These are phyloP conservation scores for Fagopyrum tataricum DNA, from an alignment of 148 eudicot genomes.

Conservation along the genomic window DNA sequence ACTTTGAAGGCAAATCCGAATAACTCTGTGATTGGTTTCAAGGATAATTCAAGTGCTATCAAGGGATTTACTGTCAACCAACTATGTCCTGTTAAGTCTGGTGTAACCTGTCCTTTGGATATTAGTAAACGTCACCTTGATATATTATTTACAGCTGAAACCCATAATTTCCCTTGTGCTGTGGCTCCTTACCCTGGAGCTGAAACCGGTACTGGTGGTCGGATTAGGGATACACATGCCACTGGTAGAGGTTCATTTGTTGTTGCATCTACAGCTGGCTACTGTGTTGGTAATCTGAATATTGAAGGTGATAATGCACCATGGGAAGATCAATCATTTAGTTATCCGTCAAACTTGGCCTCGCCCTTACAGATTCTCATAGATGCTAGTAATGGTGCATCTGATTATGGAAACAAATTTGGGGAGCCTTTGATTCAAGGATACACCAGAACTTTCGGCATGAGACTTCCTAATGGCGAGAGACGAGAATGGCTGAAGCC, in stretches of 20 bases:
- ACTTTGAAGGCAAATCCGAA: slow-evolving; percentile 70
- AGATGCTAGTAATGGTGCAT: slow-evolving; percentile 90
- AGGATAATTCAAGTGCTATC: slow-evolving; percentile 92
- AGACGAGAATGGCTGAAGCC: slow-evolving; percentile 95
- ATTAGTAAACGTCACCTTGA: slow-evolving; percentile 43
- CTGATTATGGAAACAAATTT: slow-evolving; percentile 92
- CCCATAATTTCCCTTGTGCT: slow-evolving; percentile 94
- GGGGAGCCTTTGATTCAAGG: slow-evolving; percentile 98
- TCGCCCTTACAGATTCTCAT: slow-evolving; percentile 77
- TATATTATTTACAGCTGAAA: slow-evolving; percentile 82
- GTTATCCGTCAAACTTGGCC: slow-evolving; percentile 81
- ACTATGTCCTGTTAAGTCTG: slow-evolving; percentile 62
- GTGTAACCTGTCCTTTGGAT: slow-evolving; percentile 57
- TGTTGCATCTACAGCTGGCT: slow-evolving; percentile 85
- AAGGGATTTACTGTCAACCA: slow-evolving; percentile 71
- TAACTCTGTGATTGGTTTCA: slow-evolving; percentile 91
- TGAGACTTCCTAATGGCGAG: slow-evolving; percentile 79
- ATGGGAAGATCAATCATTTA: slow-evolving; percentile 79
- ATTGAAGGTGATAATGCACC: slow-evolving; percentile 76
- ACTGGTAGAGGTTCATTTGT: slow-evolving; percentile 91
- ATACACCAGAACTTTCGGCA: slow-evolving; percentile 83
- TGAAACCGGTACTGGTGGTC: slow-evolving; percentile 91
- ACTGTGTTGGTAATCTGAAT: slow-evolving; percentile 82
- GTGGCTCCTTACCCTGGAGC: slow-evolving; percentile 95
- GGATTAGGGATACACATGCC: slow-evolving; percentile 90